These are phyloP conservation scores for Arxiozyma telluris DNA, from an alignment of 1,139 yeast genomes.

Conservation along the genomic window DNA sequence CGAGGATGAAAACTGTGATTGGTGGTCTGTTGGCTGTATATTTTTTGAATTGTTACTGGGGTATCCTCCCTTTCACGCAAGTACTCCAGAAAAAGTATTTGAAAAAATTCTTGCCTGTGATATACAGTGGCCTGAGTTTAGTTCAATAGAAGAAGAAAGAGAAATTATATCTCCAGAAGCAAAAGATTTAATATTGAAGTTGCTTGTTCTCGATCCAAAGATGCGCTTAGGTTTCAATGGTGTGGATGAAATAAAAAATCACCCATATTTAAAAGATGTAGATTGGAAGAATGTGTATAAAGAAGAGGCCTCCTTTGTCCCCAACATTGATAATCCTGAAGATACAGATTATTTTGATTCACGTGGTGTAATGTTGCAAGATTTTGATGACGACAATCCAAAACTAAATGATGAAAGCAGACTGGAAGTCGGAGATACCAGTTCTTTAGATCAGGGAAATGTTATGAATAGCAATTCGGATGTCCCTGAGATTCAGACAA, in stretches of 20 bases:
- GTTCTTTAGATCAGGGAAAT: neutral
- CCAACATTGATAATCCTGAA: constrained; percentile 70
- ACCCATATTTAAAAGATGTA: constrained; percentile 64
- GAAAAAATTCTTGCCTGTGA: constrained; percentile 63
- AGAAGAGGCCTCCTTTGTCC: constrained; percentile 78
- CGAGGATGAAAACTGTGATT: constrained; percentile 83
- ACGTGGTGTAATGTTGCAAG: constrained; percentile 72
- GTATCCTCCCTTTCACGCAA: constrained; percentile 89
- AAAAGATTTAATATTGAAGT: constrained; percentile 56
- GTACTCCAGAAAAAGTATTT: constrained; percentile 72
- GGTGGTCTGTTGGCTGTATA: constrained; percentile 99
- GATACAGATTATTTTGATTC: constrained; percentile 85
- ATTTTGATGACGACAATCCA: constrained; percentile 44
- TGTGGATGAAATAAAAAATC: constrained; percentile 66
- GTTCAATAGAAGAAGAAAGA: constrained; percentile 43
- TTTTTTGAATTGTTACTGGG: constrained; percentile 88
- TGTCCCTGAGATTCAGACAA: constrained; percentile 8
- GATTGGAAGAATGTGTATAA: constrained; percentile 69
- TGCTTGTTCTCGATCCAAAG: constrained; percentile 56
- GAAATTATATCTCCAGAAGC: constrained; percentile 58
- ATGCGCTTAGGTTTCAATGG: constrained; percentile 69
- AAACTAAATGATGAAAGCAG: constrained; percentile 32
- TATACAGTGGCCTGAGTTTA: constrained; percentile 75
- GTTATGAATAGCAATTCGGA: constrained; percentile 6
- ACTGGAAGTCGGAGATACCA: neutral